Percentiles rank a stretch among this genome's conserved stretches.
Evolutionary conservation across 169 alveolate species (phyloP).

Genomic region (Pseudocohnilembus persalinus): DNA sequence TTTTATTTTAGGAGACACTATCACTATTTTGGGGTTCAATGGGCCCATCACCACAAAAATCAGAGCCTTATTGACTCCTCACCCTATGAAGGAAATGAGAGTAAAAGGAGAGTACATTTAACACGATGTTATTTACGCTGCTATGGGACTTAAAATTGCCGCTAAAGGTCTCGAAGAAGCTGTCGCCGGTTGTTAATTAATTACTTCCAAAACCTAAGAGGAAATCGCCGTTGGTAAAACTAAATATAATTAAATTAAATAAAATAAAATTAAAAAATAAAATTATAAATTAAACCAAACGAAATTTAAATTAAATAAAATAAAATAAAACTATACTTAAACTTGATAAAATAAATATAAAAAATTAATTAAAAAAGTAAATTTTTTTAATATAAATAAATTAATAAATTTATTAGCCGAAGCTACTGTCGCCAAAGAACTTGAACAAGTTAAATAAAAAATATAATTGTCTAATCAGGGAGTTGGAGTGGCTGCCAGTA

Average conservation of each 20-base stretch:
- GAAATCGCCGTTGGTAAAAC: constrained; percentile 64
- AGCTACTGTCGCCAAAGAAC: constrained; percentile 92
- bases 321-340: too few species aligned
- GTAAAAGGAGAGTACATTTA: constrained; percentile 97
- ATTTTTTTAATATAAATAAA: too few species aligned
- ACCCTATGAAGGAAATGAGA: constrained; percentile 98
- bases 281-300: too few species aligned
- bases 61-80: constrained; percentile 98
- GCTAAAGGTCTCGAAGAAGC: constrained; percentile 97
- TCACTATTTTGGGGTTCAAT: constrained; percentile 94
- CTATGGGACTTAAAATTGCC: constrained; percentile 94
- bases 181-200: constrained; percentile 96
- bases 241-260: too few species aligned
- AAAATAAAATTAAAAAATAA: too few species aligned
- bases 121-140: constrained; percentile 92
- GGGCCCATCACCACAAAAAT: constrained; percentile 98
- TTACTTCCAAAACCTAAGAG: constrained; percentile 87
- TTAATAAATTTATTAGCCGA: too few species aligned
- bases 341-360: too few species aligned
- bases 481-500: constrained; percentile 98
- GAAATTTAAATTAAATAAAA: too few species aligned
- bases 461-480: constrained; percentile 95
- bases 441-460: constrained; percentile 90
- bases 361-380: too few species aligned
- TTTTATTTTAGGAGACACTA: constrained; percentile 98